Evolutionary conservation across 495 filamentous ascomycete species (phyloP), one percentile per base, ranked within the genome.

Genomic region (Elaphomyces granulatus): DNA sequence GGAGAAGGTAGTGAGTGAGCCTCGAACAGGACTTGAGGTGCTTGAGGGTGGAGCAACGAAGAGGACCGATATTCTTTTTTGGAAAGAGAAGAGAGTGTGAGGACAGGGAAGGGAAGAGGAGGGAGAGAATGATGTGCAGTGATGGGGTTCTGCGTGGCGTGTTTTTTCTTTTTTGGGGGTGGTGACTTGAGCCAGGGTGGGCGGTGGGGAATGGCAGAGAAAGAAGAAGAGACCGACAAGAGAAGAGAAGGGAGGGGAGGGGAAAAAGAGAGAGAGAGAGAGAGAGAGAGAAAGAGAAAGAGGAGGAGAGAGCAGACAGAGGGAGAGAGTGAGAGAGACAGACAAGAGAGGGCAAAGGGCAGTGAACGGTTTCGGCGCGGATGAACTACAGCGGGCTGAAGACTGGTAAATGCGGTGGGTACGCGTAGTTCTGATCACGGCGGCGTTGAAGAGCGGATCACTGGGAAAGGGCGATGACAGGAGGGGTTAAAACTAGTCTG

Each of bases 281-380:
- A 50, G 52, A 55, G 55, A 52, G 46, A 58, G 45, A 41, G 49
- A 54, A 50, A 42, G 48, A 49, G 47, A 52, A 47, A 43, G 48
- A 45, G 43, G 40, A 20, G 38, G 17, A 41, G 36, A 38, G 52
- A 53, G 55, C 54, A 50, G 49, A 55, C 45, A 42, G 52, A 55
- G 50, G 43, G 53, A 49, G 48, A 52, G 49, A 45, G 47, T 43
- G 43, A 38, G n/a, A 38, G 20, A 41, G 36, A 38, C 18, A 40
- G 50, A 49, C 52, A 50, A 50, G 50, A 51, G 53, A 50, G 49
- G 50, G 48, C 23, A 12, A 28, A 49, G 47, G 33, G 48, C 42
- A 35, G 41, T 47, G 49, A 42, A 52, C 49, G 45, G 42, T 38
- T 50, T 28, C 23, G 23, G 23, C 6, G 23, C 23, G 23, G 23